Percentiles rank a stretch among this genome's conserved stretches.
Evolutionary conservation across 306 rosid genomes (phyloP).

Genomic region (Oxytropis ochrocephala): DNA sequence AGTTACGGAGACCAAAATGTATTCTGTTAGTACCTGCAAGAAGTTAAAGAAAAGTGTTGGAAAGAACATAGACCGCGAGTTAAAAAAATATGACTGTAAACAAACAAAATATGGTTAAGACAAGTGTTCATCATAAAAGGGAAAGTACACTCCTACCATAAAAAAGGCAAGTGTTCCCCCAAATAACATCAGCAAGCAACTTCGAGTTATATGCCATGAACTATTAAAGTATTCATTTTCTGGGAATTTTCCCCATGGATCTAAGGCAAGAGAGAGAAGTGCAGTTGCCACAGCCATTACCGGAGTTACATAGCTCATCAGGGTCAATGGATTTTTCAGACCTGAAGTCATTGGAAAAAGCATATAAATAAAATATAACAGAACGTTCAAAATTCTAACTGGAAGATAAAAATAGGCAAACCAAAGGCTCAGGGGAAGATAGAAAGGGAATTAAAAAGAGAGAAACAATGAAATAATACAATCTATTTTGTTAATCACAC

Average conservation of each 20-base stretch:
- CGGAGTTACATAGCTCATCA: conserved; percentile 95
- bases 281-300: conserved; percentile 81
- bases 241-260: conserved; percentile 82
- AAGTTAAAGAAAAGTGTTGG: conserved; percentile 19
- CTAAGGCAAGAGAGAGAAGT: conserved; percentile 67
- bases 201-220: conserved; percentile 63
- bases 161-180: conserved; percentile 92
- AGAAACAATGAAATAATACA: conserved; percentile 8
- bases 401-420: background rate
- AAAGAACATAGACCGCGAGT: conserved; percentile 2
- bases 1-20: conserved; percentile 84
- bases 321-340: conserved; percentile 79
- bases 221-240: conserved; percentile 65
- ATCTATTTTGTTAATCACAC: conserved; percentile 4
- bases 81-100: background rate
- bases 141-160: conserved; percentile 52
- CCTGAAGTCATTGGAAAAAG: conserved; percentile 48
- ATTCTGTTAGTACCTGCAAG: conserved; percentile 82
- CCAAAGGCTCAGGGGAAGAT: background rate
- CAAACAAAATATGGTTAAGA: background rate
- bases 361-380: background rate
- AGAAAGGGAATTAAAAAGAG: background rate
- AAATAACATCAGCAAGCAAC: conserved; percentile 79
- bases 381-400: background rate
- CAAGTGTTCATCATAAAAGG: background rate